Base-by-base conservation (phyloP, 1,139 yeast genomes). In the Hanseniaspora sp. region DNA sequence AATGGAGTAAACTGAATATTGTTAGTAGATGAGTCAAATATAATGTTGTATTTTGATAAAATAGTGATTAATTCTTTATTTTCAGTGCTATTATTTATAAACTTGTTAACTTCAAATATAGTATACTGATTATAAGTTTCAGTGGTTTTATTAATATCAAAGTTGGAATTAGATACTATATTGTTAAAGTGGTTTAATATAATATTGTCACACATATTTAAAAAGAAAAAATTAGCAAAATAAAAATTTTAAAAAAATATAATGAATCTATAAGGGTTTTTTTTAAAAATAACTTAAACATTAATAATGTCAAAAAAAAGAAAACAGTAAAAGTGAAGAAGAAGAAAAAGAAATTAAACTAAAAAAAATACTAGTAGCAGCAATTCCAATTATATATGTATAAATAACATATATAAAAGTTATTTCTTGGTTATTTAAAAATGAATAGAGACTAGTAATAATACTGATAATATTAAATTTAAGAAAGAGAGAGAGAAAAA, bases 101-200 rank as follows among this genome's bases (percentile, higher is more conserved):
- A 40, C 12, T 33, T 18, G 13, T 41, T 29, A 7, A 48, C 37
- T 6, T 48, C 35, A 41, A 48, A 48, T 5, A 48, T 30, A 3
- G 23, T 35, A 30, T 29, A 48, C 15, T 44, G 31, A 30, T 52
- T 31, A 40, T 51, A 48, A 38, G 56, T 71, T 74, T 65, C 67
- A 11, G 38, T 38, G 52, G 17, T 53, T 34, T 15, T 40, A 33
- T 23, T 23, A 12, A 48, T 48, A n/a, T 48, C 46, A 34, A 40
- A 38, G 11, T 42, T 39, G 12, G 35, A 37, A 23, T 17, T 43
- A 30, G 17, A 42, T n/a, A 42, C 17, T 5, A 41, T 38, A n/a
- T 45, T 43, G 30, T 33, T 39, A 15, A 45, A 44, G 11, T 44
- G 37, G 23, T 44, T 52, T 8, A 44, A 13, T 4, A 52, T 52